A percentile compares a stretch with the other conserved stretches of the same genome.
Conservation (phyloP, 257 asterid species). For the Eustoma russellianum region DNA sequence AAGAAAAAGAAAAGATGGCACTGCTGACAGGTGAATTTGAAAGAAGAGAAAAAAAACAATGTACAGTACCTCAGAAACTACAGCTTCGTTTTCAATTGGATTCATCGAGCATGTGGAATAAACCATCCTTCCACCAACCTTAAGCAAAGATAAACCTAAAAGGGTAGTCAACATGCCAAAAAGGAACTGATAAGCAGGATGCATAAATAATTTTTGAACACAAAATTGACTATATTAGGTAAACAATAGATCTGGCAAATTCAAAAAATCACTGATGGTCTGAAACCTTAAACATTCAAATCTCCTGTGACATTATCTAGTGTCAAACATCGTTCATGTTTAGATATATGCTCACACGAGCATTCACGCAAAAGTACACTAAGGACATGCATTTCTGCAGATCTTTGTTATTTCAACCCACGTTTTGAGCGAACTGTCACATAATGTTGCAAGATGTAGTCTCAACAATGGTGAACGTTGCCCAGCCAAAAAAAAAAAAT, state of each 20-base stretch:
- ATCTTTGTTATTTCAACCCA: no score
- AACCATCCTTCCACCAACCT: conserved; percentile 94
- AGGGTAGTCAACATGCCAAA: conserved; percentile 3
- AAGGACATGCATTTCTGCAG: no score
- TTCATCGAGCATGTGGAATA: conserved; percentile 99
- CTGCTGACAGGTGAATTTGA: no score
- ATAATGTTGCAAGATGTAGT: no score
- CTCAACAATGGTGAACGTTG: no score
- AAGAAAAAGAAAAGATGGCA: no score
- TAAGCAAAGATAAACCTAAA: conserved; percentile 84
- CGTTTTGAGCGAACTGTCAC: no score
- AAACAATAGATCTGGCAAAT: background rate
- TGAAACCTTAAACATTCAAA: background rate
- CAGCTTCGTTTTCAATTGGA: conserved; percentile 96
- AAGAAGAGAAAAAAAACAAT: background rate
- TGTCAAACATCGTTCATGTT: no score
- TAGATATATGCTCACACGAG: no score
- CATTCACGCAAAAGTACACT: no score
- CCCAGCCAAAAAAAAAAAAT: no score
- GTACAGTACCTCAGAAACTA: conserved; percentile 76
- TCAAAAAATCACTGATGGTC: background rate
- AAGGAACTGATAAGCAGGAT: background rate
- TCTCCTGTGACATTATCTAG: background rate
- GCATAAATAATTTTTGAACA: background rate
- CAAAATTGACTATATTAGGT: background rate